Evolutionary conservation across 208 protist genomes (phyloP).

Genomic region (Porcisia hertigi): DNA sequence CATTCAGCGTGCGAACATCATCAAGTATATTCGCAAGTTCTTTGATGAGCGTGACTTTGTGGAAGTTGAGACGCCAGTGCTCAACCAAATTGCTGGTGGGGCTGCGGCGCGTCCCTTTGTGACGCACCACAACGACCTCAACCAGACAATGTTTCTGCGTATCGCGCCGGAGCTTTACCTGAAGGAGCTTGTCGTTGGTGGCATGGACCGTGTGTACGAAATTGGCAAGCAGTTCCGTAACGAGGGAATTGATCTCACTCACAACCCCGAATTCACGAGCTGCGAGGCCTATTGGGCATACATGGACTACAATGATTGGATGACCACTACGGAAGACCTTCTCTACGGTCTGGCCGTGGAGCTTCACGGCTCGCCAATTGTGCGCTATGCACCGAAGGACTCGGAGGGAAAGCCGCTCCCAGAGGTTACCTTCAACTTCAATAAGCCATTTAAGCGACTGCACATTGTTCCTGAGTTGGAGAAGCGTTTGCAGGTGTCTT

Average conservation of each 20-base stretch:
- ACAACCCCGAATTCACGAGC: slow-evolving; percentile 99
- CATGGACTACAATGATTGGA: slow-evolving; percentile 99
- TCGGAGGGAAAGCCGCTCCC: slow-evolving; percentile 76
- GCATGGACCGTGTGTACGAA: slow-evolving; percentile 99
- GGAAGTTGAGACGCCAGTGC: slow-evolving; percentile 99
- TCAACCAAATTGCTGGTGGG: slow-evolving; percentile 99
- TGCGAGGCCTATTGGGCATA: slow-evolving; percentile 99
- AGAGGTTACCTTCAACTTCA: slow-evolving; percentile 98
- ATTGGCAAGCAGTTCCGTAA: slow-evolving; percentile 99
- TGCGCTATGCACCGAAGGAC: slow-evolving; percentile 95
- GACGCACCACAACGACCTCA: slow-evolving; percentile 99
- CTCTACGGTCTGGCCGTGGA: slow-evolving; percentile 94
- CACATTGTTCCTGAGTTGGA: slow-evolving; percentile 96
- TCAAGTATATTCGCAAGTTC: slow-evolving; percentile 98
- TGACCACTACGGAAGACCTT: slow-evolving; percentile 98
- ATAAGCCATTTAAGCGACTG: slow-evolving; percentile 97
- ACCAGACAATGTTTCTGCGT: slow-evolving; percentile 98
- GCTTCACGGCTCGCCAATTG: slow-evolving; percentile 92
- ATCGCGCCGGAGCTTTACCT: slow-evolving; percentile 99
- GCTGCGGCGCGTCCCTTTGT: slow-evolving; percentile 99
- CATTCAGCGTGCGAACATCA: slow-evolving; percentile 92
- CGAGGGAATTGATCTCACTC: slow-evolving; percentile 97
- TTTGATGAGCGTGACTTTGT: slow-evolving; percentile 96
- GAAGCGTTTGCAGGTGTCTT: slow-evolving; percentile 89
- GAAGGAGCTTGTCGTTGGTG: slow-evolving; percentile 99